These are phyloP conservation scores for Ophidiomyces ophidiicola DNA, from an alignment of 2,329 filamentous ascomycete genomes.

Conservation along the genomic window DNA sequence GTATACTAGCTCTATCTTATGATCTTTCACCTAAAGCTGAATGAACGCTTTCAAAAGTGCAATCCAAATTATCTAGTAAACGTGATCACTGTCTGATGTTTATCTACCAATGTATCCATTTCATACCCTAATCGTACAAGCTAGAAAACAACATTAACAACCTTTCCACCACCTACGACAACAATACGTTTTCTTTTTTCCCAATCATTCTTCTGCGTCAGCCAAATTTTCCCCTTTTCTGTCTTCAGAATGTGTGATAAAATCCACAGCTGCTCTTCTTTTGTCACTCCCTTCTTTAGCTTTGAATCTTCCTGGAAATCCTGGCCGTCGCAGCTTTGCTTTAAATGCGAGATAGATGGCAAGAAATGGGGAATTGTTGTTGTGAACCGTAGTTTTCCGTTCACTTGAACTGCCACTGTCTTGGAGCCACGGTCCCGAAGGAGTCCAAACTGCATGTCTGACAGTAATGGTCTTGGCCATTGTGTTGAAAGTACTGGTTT, in stretches of 20 bases:
- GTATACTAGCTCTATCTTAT: not conserved
- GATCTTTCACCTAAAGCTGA: not conserved
- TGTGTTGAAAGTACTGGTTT: constrained; percentile 34
- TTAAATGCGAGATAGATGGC: constrained; percentile 22
- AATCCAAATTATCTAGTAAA: not conserved
- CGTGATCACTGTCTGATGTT: not conserved
- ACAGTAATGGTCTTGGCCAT: constrained; percentile 46
- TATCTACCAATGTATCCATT: not conserved
- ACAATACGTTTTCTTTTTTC: constrained; percentile 51
- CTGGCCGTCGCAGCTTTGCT: constrained; percentile 12
- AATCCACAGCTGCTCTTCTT: constrained; percentile 47
- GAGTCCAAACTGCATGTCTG: constrained; percentile 28
- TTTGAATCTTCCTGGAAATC: constrained; percentile 21
- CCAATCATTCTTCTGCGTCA: constrained; percentile 40
- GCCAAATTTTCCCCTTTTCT: constrained; percentile 46
- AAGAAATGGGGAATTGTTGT: constrained; percentile 50
- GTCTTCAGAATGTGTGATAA: constrained; percentile 49
- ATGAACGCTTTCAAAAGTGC: not conserved
- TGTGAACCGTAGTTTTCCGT: constrained; percentile 62
- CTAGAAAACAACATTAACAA: constrained; percentile 62
- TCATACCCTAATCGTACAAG: not conserved
- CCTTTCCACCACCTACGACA: constrained; percentile 52
- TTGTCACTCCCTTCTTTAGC: constrained; percentile 15
- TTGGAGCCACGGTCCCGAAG: constrained; percentile 40
- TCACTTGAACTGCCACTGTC: constrained; percentile 57